Evolutionary conservation across 768 basidiomycete genomes (phyloP), one percentile per base, ranked within the genome.

Genomic region (Stropharia rugosoannulata): DNA sequence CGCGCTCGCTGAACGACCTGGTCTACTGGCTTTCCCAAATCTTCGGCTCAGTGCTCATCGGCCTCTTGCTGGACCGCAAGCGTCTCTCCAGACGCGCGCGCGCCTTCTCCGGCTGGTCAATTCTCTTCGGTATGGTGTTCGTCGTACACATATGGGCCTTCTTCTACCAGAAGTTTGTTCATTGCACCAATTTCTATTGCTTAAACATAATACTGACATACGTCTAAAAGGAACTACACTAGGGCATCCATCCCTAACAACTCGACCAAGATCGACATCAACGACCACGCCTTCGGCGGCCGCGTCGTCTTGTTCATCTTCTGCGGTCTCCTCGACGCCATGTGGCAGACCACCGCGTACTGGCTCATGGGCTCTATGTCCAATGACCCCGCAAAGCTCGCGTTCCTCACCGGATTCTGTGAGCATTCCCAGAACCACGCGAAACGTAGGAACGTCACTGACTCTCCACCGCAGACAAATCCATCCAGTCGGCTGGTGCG

Each of bases 341-440:
- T 90, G 82, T 93, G 90, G 89, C 92, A 93, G 67, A 91, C 88
- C 1, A 83, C 84, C 0, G 83, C 85, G 4, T 90, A 91, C 68
- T 90, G 89, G 88, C 74, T 89, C 59, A 86, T 90, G 82, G 90
- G 90, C 37, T 86, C 88, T 9, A 89, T 94, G 86, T 89, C 88
- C 16, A 92, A 93, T 60, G 85, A 92, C 67, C 83, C 88, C 5
- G 81, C 78, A 1, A 90, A 89, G 66, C 81, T 93, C 18, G 90
- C 90, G 0, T 80, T 90, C 64, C 86, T 93, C 62, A 75, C 85
- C 16, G 92, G 91, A 38, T 89, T 93, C 64, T 93, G 90, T 92
- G 66, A 63, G 87, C 35, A 22, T 38, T 53, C 18, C 22, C 22
- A 22, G 22, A 22, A 47, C 29, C 29, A 32, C 5, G 29, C 15